Conservation (phyloP, 2,329 filamentous ascomycete species). For the Pseudogymnoascus sp. region DNA sequence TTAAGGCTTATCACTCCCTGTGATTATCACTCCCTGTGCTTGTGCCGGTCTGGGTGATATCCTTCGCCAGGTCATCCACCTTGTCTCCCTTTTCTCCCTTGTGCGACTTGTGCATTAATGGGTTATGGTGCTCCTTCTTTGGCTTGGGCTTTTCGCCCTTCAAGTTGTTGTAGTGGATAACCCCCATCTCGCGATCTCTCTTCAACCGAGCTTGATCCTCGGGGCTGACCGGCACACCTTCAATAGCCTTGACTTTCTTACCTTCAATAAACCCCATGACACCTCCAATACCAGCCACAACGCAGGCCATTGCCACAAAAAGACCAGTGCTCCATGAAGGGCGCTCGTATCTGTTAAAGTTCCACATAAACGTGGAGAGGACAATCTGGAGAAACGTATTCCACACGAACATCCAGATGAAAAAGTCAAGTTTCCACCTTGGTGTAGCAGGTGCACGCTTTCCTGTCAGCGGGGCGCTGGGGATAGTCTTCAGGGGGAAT, state of each 20-base stretch:
- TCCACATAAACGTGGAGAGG: conserved; percentile 79
- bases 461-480: conserved; percentile 64
- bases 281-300: conserved; percentile 61
- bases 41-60: background rate
- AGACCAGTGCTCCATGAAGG: conserved; percentile 74
- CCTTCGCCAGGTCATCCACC: conserved; percentile 9
- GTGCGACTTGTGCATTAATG: conserved; percentile 17
- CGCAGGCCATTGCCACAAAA: conserved; percentile 68
- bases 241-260: conserved; percentile 62
- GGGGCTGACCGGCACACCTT: conserved; percentile 60
- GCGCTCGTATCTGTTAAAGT: conserved; percentile 62
- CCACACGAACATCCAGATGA: conserved; percentile 70
- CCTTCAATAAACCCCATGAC: conserved; percentile 66
- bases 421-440: conserved; percentile 70
- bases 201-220: conserved; percentile 45
- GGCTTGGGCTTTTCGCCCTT: conserved; percentile 44
- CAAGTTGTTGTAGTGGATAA: conserved; percentile 53
- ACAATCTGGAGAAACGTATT: conserved; percentile 73
- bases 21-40: background rate
- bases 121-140: conserved; percentile 24
- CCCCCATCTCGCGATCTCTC: conserved; percentile 46
- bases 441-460: conserved; percentile 59
- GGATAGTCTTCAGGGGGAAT: conserved; percentile 54
- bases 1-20: background rate
- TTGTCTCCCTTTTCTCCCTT: conserved; percentile 9